A percentile compares a stretch with the other conserved stretches of the same genome.
Conservation (phyloP, 176 grass and related monocot species). For the Echinochloa phyllopogon region DNA sequence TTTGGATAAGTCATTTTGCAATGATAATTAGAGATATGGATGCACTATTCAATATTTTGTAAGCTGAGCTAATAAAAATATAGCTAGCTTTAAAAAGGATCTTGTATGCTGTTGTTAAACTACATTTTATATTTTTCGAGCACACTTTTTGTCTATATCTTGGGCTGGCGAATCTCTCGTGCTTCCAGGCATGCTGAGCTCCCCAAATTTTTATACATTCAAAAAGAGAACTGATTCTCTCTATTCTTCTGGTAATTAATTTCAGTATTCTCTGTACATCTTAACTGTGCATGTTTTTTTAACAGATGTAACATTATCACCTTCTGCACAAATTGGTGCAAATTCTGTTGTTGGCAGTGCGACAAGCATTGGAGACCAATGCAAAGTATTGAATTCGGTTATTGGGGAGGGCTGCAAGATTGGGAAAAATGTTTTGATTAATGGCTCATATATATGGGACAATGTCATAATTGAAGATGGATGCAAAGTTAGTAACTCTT, state of each 20-base stretch:
- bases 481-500: slow-evolving; percentile 80
- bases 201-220: neutral
- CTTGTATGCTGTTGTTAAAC: neutral
- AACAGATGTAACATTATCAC: slow-evolving; percentile 76
- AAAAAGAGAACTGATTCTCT: neutral
- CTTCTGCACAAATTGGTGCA: slow-evolving; percentile 70
- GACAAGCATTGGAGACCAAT: slow-evolving; percentile 74
- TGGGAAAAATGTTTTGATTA: slow-evolving; percentile 72
- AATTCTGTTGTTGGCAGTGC: slow-evolving; percentile 76
- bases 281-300: slow-evolving; percentile 29
- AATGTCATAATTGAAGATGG: slow-evolving; percentile 93
- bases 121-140: neutral
- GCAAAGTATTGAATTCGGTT: slow-evolving; percentile 72
- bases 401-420: slow-evolving; percentile 75
- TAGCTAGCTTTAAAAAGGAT: neutral
- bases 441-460: slow-evolving; percentile 85
- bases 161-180: neutral
- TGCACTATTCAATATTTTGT: neutral
- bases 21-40: neutral
- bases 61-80: neutral
- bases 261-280: slow-evolving; percentile 4
- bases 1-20: neutral
- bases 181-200: neutral
- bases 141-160: neutral
- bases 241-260: slow-evolving; percentile 25